These are phyloP conservation scores for Aspergillus heteromorphus DNA, from an alignment of 495 filamentous ascomycete genomes.

Conservation along the genomic window DNA sequence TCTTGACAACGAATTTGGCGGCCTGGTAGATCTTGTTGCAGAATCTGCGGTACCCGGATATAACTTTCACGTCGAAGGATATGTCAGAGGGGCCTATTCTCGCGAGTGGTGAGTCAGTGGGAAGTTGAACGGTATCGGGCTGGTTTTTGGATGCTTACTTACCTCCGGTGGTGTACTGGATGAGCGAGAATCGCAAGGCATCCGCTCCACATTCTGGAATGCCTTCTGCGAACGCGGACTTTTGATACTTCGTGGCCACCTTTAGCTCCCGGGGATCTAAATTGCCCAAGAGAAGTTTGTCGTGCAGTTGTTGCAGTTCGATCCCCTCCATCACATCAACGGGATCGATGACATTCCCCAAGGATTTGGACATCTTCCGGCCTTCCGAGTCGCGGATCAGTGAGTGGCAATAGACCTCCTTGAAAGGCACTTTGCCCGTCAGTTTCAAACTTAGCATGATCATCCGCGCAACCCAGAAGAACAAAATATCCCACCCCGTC, in stretches of 20 bases:
- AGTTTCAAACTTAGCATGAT: constrained; percentile 75
- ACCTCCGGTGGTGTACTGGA: constrained; percentile 79
- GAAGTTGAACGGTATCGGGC: too few relatives aligned
- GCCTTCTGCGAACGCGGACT: constrained; percentile 69
- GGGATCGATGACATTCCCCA: constrained; percentile 80
- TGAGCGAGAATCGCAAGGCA: constrained; percentile 74
- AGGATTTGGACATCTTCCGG: constrained; percentile 79
- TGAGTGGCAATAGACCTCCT: constrained; percentile 72
- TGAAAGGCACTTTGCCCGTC: constrained; percentile 71
- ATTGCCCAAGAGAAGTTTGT: constrained; percentile 66
- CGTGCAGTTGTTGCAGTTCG: constrained; percentile 58
- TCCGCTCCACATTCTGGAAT: constrained; percentile 87
- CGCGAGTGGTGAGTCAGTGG: too few relatives aligned
- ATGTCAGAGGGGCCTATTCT: too few relatives aligned
- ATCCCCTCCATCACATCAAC: constrained; percentile 76
- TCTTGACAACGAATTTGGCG: constrained; percentile 78
- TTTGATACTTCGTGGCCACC: constrained; percentile 69
- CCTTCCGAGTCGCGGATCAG: constrained; percentile 73
- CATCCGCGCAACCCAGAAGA: constrained; percentile 88
- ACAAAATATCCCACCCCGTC: constrained; percentile 84
- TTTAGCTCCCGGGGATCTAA: constrained; percentile 68
- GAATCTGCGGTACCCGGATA: constrained; percentile 78
- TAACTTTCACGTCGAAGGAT: constrained; percentile 77
- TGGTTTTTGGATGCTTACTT: too few relatives aligned
- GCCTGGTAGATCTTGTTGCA: constrained; percentile 92